A percentile compares a stretch with the other conserved stretches of the same genome.
Conservation (phyloP, 306 rosid genomes). For the Ormosia emarginata region DNA sequence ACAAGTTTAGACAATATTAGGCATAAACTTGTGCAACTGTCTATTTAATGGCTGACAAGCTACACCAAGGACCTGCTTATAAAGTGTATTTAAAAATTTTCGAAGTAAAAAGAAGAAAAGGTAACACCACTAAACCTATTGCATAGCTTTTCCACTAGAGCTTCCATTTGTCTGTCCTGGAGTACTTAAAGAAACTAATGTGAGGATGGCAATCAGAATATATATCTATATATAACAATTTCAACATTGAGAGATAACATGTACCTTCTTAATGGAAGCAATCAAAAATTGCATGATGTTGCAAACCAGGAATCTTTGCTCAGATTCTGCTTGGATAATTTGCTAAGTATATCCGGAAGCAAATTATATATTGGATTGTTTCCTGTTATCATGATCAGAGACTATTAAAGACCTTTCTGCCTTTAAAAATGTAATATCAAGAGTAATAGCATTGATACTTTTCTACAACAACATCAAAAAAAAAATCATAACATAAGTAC, state of each 20-base stretch:
- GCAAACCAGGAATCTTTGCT: constrained; percentile 75
- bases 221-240: background rate
- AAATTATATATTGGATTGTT: constrained; percentile 91
- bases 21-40: background rate
- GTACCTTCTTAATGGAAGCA: constrained; percentile 92
- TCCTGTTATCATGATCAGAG: constrained; percentile 48
- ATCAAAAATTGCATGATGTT: constrained; percentile 94
- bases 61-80: background rate
- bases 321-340: constrained; percentile 72
- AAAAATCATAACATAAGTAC: too few species aligned
- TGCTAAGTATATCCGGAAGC: constrained; percentile 96
- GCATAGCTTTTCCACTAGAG: constrained; percentile 94
- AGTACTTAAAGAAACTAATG: constrained; percentile 25
- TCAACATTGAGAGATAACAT: background rate
- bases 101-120: constrained; percentile 36
- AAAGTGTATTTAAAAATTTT: background rate
- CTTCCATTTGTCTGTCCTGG: constrained; percentile 95
- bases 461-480: too few species aligned
- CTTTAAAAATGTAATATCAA: background rate
- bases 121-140: constrained; percentile 87
- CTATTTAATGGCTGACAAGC: background rate
- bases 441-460: too few species aligned
- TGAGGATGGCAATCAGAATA: constrained; percentile 17
- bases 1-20: background rate
- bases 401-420: background rate